These are phyloP conservation scores for Argentina anserina DNA, from an alignment of 306 rosid genomes.

Conservation along the genomic window DNA sequence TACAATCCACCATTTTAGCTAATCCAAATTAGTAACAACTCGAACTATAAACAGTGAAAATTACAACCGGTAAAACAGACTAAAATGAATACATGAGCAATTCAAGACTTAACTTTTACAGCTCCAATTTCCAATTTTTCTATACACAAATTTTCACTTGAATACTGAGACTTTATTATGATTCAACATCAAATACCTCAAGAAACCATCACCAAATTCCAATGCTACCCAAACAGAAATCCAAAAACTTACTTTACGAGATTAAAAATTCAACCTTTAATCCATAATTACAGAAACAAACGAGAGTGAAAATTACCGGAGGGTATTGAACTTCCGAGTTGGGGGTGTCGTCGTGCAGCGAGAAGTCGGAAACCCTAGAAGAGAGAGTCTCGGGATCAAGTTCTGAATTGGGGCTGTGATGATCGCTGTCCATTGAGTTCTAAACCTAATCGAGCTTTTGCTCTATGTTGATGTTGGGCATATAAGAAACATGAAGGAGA, in stretches of 20 bases:
- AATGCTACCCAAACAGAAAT: neutral
- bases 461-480: constrained; percentile 8
- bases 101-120: neutral
- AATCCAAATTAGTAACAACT: neutral
- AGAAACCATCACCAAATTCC: neutral
- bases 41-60: neutral
- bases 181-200: neutral
- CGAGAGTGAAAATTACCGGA: constrained; percentile 25
- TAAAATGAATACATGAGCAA: neutral
- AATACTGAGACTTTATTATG: neutral
- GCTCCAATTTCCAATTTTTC: neutral
- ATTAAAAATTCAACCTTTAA: neutral
- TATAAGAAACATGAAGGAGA: neutral
- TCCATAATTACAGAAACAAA: constrained; percentile 12
- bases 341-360: constrained; percentile 11
- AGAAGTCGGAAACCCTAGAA: constrained; percentile 29
- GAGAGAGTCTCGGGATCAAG: constrained; percentile 14
- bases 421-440: constrained; percentile 28
- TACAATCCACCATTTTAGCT: neutral
- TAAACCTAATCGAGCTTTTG: constrained; percentile 6
- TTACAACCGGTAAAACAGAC: neutral
- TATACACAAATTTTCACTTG: neutral
- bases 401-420: constrained; percentile 13
- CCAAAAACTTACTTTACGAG: neutral
- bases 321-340: neutral